A percentile compares a stretch with the other conserved stretches of the same genome.
phyloP scores from a whole-genome alignment of 1,139 yeast genomes.

The Magnusiomyces suaveolens region DNA sequence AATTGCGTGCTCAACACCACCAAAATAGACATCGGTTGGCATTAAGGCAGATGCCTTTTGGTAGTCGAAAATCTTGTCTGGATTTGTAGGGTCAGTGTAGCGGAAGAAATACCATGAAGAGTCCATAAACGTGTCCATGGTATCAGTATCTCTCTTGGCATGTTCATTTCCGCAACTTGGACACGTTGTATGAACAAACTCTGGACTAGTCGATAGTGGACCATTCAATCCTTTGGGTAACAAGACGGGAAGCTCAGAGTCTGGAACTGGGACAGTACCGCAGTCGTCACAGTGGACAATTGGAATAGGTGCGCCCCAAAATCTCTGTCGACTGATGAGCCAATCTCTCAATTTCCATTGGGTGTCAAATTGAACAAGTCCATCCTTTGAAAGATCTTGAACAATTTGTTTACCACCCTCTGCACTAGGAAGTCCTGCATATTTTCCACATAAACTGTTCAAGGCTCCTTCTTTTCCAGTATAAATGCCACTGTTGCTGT shows the following conservation, averaged over 20 bases:
- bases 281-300: conserved; percentile 76
- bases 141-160: conserved; percentile 88
- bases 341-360: conserved; percentile 76
- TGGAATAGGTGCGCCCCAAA: conserved; percentile 99
- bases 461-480: conserved; percentile 46
- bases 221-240: conserved; percentile 63
- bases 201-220: conserved; percentile 57
- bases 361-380: conserved; percentile 41
- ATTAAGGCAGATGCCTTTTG: conserved; percentile 45
- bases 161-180: conserved; percentile 63
- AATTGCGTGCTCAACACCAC: conserved; percentile 96
- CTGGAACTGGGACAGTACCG: conserved; percentile 89
- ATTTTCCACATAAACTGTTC: conserved; percentile 42
- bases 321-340: conserved; percentile 88
- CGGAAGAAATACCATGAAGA: conserved; percentile 94
- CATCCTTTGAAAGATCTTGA: conserved; percentile 33
- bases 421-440: conserved; percentile 40
- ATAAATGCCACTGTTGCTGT: conserved; percentile 35
- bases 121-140: conserved; percentile 98
- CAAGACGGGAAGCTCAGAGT: conserved; percentile 66
- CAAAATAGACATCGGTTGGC: conserved; percentile 87
- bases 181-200: conserved; percentile 66
- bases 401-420: conserved; percentile 49
- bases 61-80: conserved; percentile 41
- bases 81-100: conserved; percentile 64